A percentile compares a stretch with the other conserved stretches of the same genome.
These are phyloP conservation scores for Tetrapisispora arboricola DNA, from an alignment of 805 yeast genomes.

Conservation along the genomic window DNA sequence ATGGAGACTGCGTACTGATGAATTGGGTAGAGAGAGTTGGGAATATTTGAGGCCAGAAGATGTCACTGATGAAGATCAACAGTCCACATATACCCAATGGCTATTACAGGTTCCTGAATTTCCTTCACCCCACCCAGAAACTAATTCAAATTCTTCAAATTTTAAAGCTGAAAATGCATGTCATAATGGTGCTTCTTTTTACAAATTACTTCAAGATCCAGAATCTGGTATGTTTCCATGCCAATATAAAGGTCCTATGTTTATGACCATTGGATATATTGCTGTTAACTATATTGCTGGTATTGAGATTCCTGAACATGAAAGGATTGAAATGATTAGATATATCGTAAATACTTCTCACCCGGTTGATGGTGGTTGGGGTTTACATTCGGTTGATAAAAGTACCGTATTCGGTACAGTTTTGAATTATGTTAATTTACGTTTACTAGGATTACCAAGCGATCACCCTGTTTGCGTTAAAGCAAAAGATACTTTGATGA, in stretches of 20 bases:
- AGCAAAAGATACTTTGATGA: conserved; percentile 60
- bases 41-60: conserved; percentile 42
- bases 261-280: conserved; percentile 84
- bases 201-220: conserved; percentile 59
- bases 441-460: conserved; percentile 66
- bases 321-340: conserved; percentile 61
- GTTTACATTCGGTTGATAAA: conserved; percentile 83
- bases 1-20: conserved; percentile 69
- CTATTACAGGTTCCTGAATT: conserved; percentile 35
- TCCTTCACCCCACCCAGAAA: conserved; percentile 30
- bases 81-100: conserved; percentile 48
- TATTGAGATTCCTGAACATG: conserved; percentile 56
- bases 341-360: conserved; percentile 87
- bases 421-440: conserved; percentile 69
- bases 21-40: conserved; percentile 78
- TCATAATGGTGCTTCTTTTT: conserved; percentile 62
- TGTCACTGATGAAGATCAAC: conserved; percentile 33
- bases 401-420: conserved; percentile 93
- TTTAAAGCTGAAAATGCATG: conserved; percentile 51
- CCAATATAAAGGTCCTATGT: conserved; percentile 97
- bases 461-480: conserved; percentile 68
- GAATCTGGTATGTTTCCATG: conserved; percentile 79
- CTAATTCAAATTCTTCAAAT: conserved; percentile 12
- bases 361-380: conserved; percentile 99
- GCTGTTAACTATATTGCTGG: conserved; percentile 62